Conservation (phyloP, 139 green algal species). For the Deuterostichococcus epilithicus region DNA sequence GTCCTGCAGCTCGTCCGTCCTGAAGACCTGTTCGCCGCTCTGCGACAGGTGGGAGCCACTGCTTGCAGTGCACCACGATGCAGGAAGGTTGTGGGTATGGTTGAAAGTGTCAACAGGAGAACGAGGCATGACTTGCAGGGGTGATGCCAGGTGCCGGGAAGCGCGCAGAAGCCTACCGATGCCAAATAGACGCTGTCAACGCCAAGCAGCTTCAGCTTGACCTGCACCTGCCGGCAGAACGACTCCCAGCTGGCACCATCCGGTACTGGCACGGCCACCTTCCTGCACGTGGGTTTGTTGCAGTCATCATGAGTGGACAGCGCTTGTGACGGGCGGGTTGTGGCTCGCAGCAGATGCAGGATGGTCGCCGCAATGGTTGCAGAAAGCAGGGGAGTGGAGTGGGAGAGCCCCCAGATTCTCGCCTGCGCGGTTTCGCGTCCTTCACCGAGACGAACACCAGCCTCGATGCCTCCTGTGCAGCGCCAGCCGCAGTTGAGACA, state of each 20-base stretch:
- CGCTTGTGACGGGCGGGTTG: no score
- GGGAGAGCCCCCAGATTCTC: background rate
- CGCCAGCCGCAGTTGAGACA: no score
- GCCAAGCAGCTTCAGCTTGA: conserved; percentile 66
- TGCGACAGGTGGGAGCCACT: conserved; percentile 23
- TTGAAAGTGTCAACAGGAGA: no score
- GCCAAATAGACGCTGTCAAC: conserved; percentile 65
- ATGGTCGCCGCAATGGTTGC: no score
- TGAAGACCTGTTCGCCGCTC: conserved; percentile 65
- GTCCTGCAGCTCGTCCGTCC: conserved; percentile 77
- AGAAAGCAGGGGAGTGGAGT: no score
- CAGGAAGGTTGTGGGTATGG: no score
- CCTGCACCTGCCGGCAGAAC: conserved; percentile 55
- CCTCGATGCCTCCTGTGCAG: conserved; percentile 63
- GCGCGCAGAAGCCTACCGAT: conserved; percentile 37
- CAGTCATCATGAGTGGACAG: background rate
- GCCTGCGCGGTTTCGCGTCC: conserved; percentile 64
- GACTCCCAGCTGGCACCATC: conserved; percentile 66
- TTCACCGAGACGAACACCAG: conserved; percentile 81
- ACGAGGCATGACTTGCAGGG: background rate
- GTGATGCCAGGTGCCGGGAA: background rate
- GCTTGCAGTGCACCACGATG: no score
- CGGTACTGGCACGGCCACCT: conserved; percentile 76
- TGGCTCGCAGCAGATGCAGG: background rate
- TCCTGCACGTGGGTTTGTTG: conserved; percentile 38